A percentile compares a stretch with the other conserved stretches of the same genome.
These are phyloP conservation scores for Leccinellum luteum DNA, from an alignment of 768 basidiomycete species.

Conservation along the genomic window DNA sequence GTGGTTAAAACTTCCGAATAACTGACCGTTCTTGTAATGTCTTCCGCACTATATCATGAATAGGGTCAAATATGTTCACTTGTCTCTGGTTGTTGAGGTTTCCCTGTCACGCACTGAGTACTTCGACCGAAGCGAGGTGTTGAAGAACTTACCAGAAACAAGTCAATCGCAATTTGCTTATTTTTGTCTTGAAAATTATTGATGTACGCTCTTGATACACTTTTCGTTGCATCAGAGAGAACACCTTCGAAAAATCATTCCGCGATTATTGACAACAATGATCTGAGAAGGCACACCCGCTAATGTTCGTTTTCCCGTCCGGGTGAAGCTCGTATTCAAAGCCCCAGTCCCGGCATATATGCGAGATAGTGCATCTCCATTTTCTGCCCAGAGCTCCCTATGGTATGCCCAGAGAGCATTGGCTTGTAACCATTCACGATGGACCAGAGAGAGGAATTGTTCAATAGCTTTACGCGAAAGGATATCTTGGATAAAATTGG, in stretches of 20 bases:
- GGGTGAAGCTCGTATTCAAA: slow-evolving; percentile 92
- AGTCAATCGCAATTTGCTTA: slow-evolving; percentile 93
- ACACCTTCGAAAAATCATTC: slow-evolving; percentile 51
- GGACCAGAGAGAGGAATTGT: slow-evolving; percentile 76
- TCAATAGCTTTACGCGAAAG: slow-evolving; percentile 80
- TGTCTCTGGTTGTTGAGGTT: slow-evolving; percentile 86
- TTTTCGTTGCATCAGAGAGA: slow-evolving; percentile 95
- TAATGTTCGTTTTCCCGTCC: slow-evolving; percentile 91
- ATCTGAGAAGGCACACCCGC: slow-evolving; percentile 50
- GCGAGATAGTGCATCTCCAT: slow-evolving; percentile 87
- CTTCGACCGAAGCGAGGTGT: background rate
- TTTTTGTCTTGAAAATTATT: slow-evolving; percentile 96
- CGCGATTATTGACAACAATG: background rate
- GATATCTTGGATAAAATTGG: slow-evolving; percentile 97
- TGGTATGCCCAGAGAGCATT: slow-evolving; percentile 79
- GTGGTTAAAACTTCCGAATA: background rate
- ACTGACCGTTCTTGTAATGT: slow-evolving; percentile 67
- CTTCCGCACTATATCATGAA: slow-evolving; percentile 81
- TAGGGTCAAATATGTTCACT: slow-evolving; percentile 91
- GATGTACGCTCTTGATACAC: slow-evolving; percentile 92
- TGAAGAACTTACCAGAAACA: slow-evolving; percentile 72
- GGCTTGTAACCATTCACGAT: slow-evolving; percentile 71
- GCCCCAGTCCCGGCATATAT: slow-evolving; percentile 95
- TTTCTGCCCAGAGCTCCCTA: slow-evolving; percentile 96
- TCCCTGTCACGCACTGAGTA: slow-evolving; percentile 54